Percentiles rank a stretch among this genome's conserved stretches.
Conservation (phyloP, 2,329 filamentous ascomycete genomes). For the Beauveria sp. region DNA sequence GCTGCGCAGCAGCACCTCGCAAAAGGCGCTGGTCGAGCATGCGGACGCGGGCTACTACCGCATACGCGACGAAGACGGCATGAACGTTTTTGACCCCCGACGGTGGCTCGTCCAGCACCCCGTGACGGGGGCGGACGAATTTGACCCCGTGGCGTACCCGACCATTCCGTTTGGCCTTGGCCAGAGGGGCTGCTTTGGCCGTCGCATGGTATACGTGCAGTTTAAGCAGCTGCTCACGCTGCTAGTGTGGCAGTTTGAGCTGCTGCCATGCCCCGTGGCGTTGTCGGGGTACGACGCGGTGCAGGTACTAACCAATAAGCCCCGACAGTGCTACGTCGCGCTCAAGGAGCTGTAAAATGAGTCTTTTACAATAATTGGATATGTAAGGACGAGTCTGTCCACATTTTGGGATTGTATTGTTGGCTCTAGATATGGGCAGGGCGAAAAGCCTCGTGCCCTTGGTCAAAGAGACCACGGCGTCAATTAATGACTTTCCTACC, state of each 20-base stretch:
- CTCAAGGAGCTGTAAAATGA: background rate
- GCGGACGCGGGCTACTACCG: slow-evolving; percentile 5
- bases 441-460: too few relatives aligned
- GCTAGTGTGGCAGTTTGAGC: slow-evolving; percentile 8
- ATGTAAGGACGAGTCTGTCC: too few relatives aligned
- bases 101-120: slow-evolving; percentile 10
- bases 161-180: slow-evolving; percentile 3
- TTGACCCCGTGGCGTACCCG: slow-evolving; percentile 3
- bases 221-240: slow-evolving; percentile 7
- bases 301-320: slow-evolving; percentile 6
- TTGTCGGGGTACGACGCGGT: slow-evolving; percentile 5
- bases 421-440: too few relatives aligned
- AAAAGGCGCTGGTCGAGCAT: background rate
- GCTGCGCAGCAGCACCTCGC: slow-evolving; percentile 1
- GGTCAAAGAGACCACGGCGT: too few relatives aligned
- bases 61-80: background rate
- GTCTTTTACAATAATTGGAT: too few relatives aligned
- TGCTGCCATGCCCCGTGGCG: background rate
- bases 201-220: slow-evolving; percentile 4
- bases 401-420: too few relatives aligned
- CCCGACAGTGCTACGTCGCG: slow-evolving; percentile 2
- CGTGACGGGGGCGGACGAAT: background rate
- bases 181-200: slow-evolving; percentile 6
- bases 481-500: too few relatives aligned
- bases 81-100: slow-evolving; percentile 11